Percentiles rank a stretch among this genome's conserved stretches.
Evolutionary conservation across 257 asterid species (phyloP).

Genomic region (Ocimum tenuiflorum): DNA sequence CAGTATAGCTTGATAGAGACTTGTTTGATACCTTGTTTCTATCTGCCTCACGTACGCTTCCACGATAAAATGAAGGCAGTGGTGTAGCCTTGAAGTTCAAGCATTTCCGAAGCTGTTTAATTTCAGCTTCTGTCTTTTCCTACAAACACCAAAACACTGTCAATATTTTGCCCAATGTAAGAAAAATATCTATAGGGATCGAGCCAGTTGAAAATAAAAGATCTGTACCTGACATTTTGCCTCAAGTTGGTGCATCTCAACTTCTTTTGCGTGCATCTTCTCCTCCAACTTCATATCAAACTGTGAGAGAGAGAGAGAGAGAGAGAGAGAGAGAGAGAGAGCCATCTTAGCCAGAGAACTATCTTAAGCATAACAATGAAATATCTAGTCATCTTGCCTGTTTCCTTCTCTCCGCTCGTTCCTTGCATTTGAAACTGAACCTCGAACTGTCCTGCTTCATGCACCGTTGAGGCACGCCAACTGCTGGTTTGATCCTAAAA

Average conservation of each 20-base stretch:
- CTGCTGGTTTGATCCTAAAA: slow-evolving; percentile 34
- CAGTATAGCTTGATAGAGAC: neutral
- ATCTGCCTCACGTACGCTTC: slow-evolving; percentile 29
- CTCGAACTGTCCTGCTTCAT: slow-evolving; percentile 34
- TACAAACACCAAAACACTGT: slow-evolving; percentile 20
- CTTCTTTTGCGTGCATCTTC: slow-evolving; percentile 44
- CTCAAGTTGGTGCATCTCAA: slow-evolving; percentile 35
- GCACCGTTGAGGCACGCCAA: slow-evolving; percentile 21
- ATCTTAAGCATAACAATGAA: neutral
- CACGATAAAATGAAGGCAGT: slow-evolving; percentile 55
- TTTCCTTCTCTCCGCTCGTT: slow-evolving; percentile 48
- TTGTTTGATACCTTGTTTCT: slow-evolving; percentile 39
- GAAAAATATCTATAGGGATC: no score
- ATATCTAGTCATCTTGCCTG: slow-evolving; percentile 36
- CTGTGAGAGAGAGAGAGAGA: no score
- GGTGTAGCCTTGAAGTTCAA: slow-evolving; percentile 75
- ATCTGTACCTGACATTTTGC: slow-evolving; percentile 43
- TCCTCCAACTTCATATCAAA: slow-evolving; percentile 33
- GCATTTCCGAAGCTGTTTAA: slow-evolving; percentile 49
- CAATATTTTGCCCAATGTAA: neutral
- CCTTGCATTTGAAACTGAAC: slow-evolving; percentile 39
- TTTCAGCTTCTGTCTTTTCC: slow-evolving; percentile 54
- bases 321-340: neutral
- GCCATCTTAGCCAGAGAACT: neutral
- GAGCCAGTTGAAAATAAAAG: no score